Percentiles rank a stretch among this genome's conserved stretches.
Evolutionary conservation across 2,329 filamentous ascomycete species (phyloP).

Genomic region (Botrytis hyacinthi): DNA sequence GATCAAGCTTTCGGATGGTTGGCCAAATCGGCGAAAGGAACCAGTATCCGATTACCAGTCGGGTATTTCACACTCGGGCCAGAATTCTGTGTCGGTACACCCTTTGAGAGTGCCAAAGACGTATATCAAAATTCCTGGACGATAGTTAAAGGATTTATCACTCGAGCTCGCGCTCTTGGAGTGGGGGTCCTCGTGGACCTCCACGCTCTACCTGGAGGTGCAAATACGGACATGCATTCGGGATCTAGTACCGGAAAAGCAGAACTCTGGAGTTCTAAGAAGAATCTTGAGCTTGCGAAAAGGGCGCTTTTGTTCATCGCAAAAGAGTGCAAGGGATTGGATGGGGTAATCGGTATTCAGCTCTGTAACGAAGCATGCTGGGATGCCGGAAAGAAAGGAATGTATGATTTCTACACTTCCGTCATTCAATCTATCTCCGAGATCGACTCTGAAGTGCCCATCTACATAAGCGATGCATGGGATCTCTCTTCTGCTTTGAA

Average conservation of each 20-base stretch:
- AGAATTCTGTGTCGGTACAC: slow-evolving; percentile 49
- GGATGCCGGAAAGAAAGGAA: slow-evolving; percentile 45
- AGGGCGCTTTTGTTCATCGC: slow-evolving; percentile 51
- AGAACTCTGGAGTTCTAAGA: slow-evolving; percentile 48
- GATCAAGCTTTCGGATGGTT: slow-evolving; percentile 54
- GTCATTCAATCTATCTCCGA: slow-evolving; percentile 47
- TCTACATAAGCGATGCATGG: slow-evolving; percentile 60
- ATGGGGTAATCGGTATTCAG: slow-evolving; percentile 54
- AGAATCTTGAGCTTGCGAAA: slow-evolving; percentile 47
- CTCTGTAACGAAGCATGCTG: slow-evolving; percentile 55
- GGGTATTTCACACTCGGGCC: slow-evolving; percentile 57
- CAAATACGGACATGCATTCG: slow-evolving; percentile 54
- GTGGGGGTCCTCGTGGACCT: slow-evolving; percentile 56
- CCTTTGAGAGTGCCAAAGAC: slow-evolving; percentile 47
- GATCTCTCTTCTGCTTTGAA: slow-evolving; percentile 46
- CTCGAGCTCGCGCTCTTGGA: slow-evolving; percentile 45
- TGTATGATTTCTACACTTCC: slow-evolving; percentile 58
- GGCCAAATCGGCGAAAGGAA: slow-evolving; percentile 50
- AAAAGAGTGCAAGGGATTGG: slow-evolving; percentile 42
- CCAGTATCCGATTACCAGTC: slow-evolving; percentile 57
- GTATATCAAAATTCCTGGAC: slow-evolving; percentile 56
- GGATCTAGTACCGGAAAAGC: slow-evolving; percentile 52
- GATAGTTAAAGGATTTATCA: slow-evolving; percentile 48
- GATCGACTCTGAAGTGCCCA: slow-evolving; percentile 50
- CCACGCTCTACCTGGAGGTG: slow-evolving; percentile 58